Evolutionary conservation across 169 alveolate genomes (phyloP), one percentile per base, ranked within the genome.

Genomic region (Plasmodium relictum): DNA sequence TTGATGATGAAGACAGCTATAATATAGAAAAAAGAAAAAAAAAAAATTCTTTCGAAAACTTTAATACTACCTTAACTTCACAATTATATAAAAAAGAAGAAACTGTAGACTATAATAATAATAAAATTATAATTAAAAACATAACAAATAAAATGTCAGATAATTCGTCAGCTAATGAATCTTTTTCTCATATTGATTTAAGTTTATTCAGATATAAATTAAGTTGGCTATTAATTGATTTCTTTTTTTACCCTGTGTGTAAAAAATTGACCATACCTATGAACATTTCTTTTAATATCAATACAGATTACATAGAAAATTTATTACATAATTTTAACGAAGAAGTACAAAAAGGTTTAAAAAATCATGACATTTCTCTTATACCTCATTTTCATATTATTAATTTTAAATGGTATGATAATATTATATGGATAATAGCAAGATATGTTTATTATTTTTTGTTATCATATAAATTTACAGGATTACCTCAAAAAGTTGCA

Each of bases 361-460:
- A 39, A 61, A 70, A 70, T 50, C 92, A 86, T 62, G 86, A 86
- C 20, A 86, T 86, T 24, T 86, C 92, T n/a, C 3, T 86, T n/a
- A 70, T 71, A 20, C 92, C 92, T 14, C 92, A 86, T 71, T 86
- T 86, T 65, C 76, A 86, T 74, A 86, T 86, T 22, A 86, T 86
- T 41, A 86, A 86, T 61, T 86, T 18, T 86, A 86, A 71, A 2
- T 86, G 92, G 92, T 86, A 86, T 86, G 88, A 86, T 86, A 59
- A 86, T 42, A 86, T 86, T 4, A 61, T 86, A 6, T 86, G 92
- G 92, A 71, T 86, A 16, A 12, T 86, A 26, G 88, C 88, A 44
- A 52, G 92, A 10, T 86, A 86, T 71, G 88, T 63, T 2, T 86
- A 86, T 20, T 86, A 86, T 44, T 70, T 86, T 70, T 12, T 86